A percentile compares a stretch with the other conserved stretches of the same genome.
Evolutionary conservation across 148 eudicot species (phyloP).

Genomic region (Cornus suecica): DNA sequence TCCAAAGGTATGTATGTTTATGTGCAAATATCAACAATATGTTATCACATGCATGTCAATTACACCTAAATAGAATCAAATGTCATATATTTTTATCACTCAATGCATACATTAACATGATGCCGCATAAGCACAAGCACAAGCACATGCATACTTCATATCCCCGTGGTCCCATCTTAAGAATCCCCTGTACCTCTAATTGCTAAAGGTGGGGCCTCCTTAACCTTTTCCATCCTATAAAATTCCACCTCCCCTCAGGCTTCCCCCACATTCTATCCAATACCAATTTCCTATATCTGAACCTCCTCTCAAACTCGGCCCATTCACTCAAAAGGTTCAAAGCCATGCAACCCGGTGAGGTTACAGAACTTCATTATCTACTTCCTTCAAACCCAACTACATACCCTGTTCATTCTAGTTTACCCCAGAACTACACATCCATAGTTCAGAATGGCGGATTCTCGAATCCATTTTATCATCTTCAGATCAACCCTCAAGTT

Average conservation of each 20-base stretch:
- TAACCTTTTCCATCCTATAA: slow-evolving; percentile 56
- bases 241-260: slow-evolving; percentile 29
- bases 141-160: too few relatives aligned
- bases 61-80: too few relatives aligned
- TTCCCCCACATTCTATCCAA: slow-evolving; percentile 37
- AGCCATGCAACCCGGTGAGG: slow-evolving; percentile 69
- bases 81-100: too few relatives aligned
- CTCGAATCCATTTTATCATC: slow-evolving; percentile 40
- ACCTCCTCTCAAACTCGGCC: slow-evolving; percentile 5
- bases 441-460: slow-evolving; percentile 39
- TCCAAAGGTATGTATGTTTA: too few relatives aligned
- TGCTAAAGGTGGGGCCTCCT: slow-evolving; percentile 29
- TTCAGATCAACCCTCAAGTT: slow-evolving; percentile 44
- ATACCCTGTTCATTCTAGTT: slow-evolving; percentile 32
- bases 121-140: too few relatives aligned
- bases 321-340: slow-evolving; percentile 3
- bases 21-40: too few relatives aligned
- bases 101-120: too few relatives aligned
- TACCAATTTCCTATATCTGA: slow-evolving; percentile 14
- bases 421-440: slow-evolving; percentile 26
- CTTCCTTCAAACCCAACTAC: slow-evolving; percentile 47
- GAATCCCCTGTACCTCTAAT: slow-evolving; percentile 17
- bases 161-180: too few relatives aligned
- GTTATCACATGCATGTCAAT: too few relatives aligned
- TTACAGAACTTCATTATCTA: slow-evolving; percentile 47